Evolutionary conservation across 176 grass and related monocot species (phyloP), one percentile per base, ranked within the genome.

Genomic region (Aegilops speltoides): DNA sequence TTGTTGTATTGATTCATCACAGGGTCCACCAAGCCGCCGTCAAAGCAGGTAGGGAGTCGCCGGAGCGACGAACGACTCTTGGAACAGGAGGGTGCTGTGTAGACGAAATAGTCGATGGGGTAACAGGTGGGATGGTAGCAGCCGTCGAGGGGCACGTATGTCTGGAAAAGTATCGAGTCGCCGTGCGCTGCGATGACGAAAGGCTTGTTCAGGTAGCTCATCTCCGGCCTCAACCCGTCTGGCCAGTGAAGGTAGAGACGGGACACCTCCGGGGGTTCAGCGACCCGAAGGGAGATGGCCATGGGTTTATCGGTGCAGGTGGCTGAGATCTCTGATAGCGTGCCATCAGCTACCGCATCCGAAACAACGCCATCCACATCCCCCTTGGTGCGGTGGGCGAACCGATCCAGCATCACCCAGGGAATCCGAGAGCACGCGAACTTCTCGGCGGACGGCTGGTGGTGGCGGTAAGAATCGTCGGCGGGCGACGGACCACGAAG

Each of bases 91-190:
- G 34, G 34, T 36, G 25, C 28, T 10, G 60, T 65, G 83, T 85
- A 77, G 40, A 85, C 83, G 56, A 77, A 25, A 40, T 52, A 85
- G 19, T 85, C 72, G 60, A 66, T 0, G 20, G 71, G 60, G 60
- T 34, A 85, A 8, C 0, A 9, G 10, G 0, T 6, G 4, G 2
- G 4, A 0, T 36, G 34, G 34, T 36, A 0, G 10, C 23, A 7
- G 0, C 76, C 19, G 11, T 77, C 13, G 26, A 85, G 76, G 40
- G 72, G 83, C 28, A 67, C 73, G 0, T 0, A 4, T 13, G 64
- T 23, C 22, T 3, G 1, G 41, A 85, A 38, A 45, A 85, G 73
- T 3, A 85, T 77, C 73, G 41, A 34, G 83, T 37, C 6, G 11
- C 83, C 13, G 29, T 85, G 73, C 9, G 83, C 60, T 4, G 61